A percentile compares a stretch with the other conserved stretches of the same genome.
Conservation (phyloP, 148 eudicot species). For the Cornus kousa region DNA sequence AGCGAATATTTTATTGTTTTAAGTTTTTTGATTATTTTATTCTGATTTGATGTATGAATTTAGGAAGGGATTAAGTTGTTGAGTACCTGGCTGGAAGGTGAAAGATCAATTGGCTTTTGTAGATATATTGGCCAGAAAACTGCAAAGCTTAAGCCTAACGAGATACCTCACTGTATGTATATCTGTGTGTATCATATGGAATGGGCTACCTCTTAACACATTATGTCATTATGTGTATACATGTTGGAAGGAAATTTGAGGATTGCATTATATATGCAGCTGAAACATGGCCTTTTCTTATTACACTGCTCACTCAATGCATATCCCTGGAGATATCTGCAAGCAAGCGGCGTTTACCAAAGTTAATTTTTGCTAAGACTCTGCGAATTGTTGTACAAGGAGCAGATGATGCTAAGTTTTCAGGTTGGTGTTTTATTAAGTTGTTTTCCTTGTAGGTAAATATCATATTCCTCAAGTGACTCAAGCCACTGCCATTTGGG, state of each 20-base stretch:
- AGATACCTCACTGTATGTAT: constrained; percentile 73
- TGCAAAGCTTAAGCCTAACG: constrained; percentile 53
- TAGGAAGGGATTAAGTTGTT: constrained; percentile 90
- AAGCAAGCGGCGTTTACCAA: constrained; percentile 76
- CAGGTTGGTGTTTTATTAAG: constrained; percentile 34
- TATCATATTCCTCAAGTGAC: background rate
- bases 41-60: constrained; percentile 11
- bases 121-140: constrained; percentile 58
- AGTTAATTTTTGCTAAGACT: constrained; percentile 75
- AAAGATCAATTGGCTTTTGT: constrained; percentile 64
- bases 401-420: constrained; percentile 59
- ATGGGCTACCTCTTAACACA: background rate
- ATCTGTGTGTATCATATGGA: background rate
- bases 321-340: constrained; percentile 60
- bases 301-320: constrained; percentile 62
- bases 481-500: background rate
- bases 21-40: background rate
- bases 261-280: constrained; percentile 37
- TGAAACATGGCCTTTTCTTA: constrained; percentile 91
- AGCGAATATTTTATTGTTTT: no score
- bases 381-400: constrained; percentile 74
- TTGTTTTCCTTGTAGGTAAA: background rate
- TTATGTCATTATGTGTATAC: background rate
- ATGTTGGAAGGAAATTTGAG: background rate
- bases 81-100: constrained; percentile 84